phyloP scores from a whole-genome alignment of 169 alveolate genomes.

The Plasmodium berghei region DNA sequence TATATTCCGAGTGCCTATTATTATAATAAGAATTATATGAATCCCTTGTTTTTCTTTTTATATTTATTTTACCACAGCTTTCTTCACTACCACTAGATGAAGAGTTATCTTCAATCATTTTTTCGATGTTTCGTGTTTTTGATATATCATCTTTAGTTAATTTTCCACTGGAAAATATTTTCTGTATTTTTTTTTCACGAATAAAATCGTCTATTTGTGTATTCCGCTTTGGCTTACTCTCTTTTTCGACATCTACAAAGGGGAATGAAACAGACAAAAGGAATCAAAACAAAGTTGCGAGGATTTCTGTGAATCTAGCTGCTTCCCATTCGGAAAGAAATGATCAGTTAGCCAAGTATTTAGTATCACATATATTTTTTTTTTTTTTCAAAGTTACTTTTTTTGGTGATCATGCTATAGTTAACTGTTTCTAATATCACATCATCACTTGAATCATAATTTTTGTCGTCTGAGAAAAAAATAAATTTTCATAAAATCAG shows the following conservation, averaged over 20 bases:
- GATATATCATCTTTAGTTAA: slow-evolving; percentile 62
- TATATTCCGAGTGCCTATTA: no score
- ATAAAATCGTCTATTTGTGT: slow-evolving; percentile 30
- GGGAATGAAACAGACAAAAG: neutral
- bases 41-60: slow-evolving; percentile 50
- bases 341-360: no score
- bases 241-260: slow-evolving; percentile 31
- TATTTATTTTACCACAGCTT: neutral
- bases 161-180: slow-evolving; percentile 23
- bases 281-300: neutral
- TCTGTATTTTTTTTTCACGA: slow-evolving; percentile 49
- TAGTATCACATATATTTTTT: no score
- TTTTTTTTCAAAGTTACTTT: slow-evolving; percentile 1
- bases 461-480: slow-evolving; percentile 40
- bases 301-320: neutral
- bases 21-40: slow-evolving; percentile 17
- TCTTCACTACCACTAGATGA: slow-evolving; percentile 43
- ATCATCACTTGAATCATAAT: slow-evolving; percentile 74
- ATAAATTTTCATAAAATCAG: neutral
- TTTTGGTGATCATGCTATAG: slow-evolving; percentile 34
- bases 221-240: slow-evolving; percentile 15
- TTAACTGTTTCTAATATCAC: slow-evolving; percentile 33
- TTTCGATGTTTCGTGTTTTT: slow-evolving; percentile 50
- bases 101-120: slow-evolving; percentile 47
- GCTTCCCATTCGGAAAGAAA: no score